phyloP scores from a whole-genome alignment of 2,329 filamentous ascomycete species.

The Trichoderma atroviride region DNA sequence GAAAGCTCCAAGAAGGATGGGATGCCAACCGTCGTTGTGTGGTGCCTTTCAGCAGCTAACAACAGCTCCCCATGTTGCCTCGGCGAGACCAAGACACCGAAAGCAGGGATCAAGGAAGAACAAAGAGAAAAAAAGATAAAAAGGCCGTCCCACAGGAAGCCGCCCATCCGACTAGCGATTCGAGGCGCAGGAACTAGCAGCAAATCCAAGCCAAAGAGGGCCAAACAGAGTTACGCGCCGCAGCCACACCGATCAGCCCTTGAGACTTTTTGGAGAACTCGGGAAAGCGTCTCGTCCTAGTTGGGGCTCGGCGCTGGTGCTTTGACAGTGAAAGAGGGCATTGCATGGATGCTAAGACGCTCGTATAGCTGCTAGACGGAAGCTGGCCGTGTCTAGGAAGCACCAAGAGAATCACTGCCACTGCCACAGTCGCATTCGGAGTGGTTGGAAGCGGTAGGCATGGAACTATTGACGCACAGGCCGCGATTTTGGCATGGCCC shows the following conservation, averaged over 20 bases:
- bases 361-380: not conserved
- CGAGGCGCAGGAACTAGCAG: slow-evolving; percentile 13
- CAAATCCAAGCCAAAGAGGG: not conserved
- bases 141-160: slow-evolving; percentile 6
- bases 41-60: not conserved
- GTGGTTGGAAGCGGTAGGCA: not conserved
- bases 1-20: not conserved
- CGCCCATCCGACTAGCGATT: slow-evolving; percentile 21
- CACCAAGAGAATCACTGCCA: not conserved
- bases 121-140: not conserved
- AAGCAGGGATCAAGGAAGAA: not conserved
- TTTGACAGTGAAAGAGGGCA: not conserved
- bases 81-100: not conserved
- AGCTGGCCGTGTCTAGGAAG: not conserved
- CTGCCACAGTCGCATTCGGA: not conserved
- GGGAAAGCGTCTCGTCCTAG: not conserved
- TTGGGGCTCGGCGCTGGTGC: not conserved
- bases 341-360: not conserved
- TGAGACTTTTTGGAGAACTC: not conserved
- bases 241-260: slow-evolving; percentile 18
- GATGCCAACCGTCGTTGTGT: not conserved
- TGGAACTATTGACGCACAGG: slow-evolving; percentile 14
- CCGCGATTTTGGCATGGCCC: not conserved
- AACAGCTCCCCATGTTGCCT: not conserved
- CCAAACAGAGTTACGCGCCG: slow-evolving; percentile 16